Base-by-base conservation (phyloP, 768 basidiomycete species). In the Pulveroboletus sp. region DNA sequence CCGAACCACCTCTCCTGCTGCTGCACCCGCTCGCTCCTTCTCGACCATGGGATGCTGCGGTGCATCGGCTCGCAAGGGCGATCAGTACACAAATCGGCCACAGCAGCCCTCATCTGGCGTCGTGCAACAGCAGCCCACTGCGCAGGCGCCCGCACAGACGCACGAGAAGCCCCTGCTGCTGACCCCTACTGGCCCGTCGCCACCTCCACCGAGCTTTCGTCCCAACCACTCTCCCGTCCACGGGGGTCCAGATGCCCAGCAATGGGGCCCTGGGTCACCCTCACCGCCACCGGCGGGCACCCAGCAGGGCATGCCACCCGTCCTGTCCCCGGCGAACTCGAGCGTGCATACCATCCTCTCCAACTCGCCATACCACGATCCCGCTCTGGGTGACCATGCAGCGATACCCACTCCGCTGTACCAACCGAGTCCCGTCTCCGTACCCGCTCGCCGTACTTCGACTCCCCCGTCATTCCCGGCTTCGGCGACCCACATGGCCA, bases 41-140 rank as follows among this genome's bases (percentile, higher is more conserved):
- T 7, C 33, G 53, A 55, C 57, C 57, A 86, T 85, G 82, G 75
- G 79, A 55, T 88, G 87, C 60, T 89, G 86, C 62, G 83, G 84
- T n/a, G 75, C 78, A 42, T 56, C 76, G 8, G 61, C 55, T 30
- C 59, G 62, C 32, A 59, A 62, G 27, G 62, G 69, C 49, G 54
- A 64, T 46, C 57, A 69, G 42, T 63, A 64, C 48, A 57, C 68
- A 45, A 73, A 74, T 65, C 65, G 70, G 2, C 56, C 61, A 0
- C 57, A 55, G 31, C 57, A 56, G 30, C 55, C 64, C 6, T 53
- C 59, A 26, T 61, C 69, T 21, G 67, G 62, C 17, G 56, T 80
- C 47, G 70, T 77, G 5, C 71, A 63, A 43, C 75, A 79, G 21
- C 86, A 89, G 56, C 86, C 86, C 0, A 56, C 52, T 0, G 69